A percentile compares a stretch with the other conserved stretches of the same genome.
phyloP scores from a whole-genome alignment of 495 filamentous ascomycete genomes.

The Xylaria castorea region DNA sequence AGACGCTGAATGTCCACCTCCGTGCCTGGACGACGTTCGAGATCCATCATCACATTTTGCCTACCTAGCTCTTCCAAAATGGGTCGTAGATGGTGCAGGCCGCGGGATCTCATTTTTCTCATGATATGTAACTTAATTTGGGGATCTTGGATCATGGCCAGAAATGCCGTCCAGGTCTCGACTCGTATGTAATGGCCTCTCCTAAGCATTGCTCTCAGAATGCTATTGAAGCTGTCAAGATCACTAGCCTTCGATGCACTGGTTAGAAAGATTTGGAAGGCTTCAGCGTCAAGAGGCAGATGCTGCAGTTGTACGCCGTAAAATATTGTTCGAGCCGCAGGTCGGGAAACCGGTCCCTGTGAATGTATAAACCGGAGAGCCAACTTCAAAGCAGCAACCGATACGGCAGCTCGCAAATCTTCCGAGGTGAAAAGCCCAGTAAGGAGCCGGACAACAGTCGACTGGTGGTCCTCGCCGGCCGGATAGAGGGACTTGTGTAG shows the following conservation, averaged over 20 bases:
- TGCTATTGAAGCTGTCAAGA: slow-evolving; percentile 41
- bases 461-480: slow-evolving; percentile 31
- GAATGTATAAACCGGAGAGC: slow-evolving; percentile 45
- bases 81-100: slow-evolving; percentile 34
- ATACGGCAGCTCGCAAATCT: slow-evolving; percentile 31
- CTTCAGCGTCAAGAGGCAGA: slow-evolving; percentile 41
- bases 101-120: slow-evolving; percentile 39
- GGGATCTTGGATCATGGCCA: slow-evolving; percentile 48
- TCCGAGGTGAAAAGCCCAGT: slow-evolving; percentile 39
- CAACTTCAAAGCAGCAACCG: slow-evolving; percentile 46
- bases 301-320: slow-evolving; percentile 28
- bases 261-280: slow-evolving; percentile 45
- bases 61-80: slow-evolving; percentile 35
- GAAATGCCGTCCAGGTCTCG: slow-evolving; percentile 49
- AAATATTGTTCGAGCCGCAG: slow-evolving; percentile 34
- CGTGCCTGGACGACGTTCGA: slow-evolving; percentile 38
- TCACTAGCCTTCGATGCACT: slow-evolving; percentile 40
- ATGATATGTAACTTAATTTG: slow-evolving; percentile 45
- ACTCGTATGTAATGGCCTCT: slow-evolving; percentile 39
- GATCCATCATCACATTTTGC: slow-evolving; percentile 44
- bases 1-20: slow-evolving; percentile 35
- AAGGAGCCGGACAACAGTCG: slow-evolving; percentile 40
- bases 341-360: slow-evolving; percentile 27
- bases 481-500: slow-evolving; percentile 40
- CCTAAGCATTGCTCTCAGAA: slow-evolving; percentile 42